Conservation (phyloP, 345 rosid species). For the Fremontodendron californicum region DNA sequence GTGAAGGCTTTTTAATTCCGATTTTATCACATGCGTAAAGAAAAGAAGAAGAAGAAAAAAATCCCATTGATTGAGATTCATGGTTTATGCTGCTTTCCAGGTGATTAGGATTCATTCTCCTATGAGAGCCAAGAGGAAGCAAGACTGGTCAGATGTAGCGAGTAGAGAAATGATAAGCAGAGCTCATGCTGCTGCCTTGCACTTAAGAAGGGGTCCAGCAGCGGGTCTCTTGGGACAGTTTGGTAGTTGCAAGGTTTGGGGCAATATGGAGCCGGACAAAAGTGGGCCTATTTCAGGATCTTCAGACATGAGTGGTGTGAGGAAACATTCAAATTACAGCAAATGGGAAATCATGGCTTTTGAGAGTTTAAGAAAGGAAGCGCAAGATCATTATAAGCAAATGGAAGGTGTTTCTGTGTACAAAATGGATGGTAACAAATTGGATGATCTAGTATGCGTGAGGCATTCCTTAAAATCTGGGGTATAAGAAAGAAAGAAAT, state of each 20-base stretch:
- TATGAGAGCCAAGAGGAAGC: constrained; percentile 70
- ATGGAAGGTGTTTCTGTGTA: constrained; percentile 81
- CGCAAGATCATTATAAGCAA: constrained; percentile 62
- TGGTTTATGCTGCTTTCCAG: constrained; percentile 33
- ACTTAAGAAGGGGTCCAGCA: constrained; percentile 50
- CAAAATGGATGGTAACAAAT: constrained; percentile 94
- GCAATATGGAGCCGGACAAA: constrained; percentile 43
- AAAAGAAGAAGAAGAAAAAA: too few relatives aligned
- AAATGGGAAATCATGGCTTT: constrained; percentile 90
- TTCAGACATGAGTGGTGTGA: constrained; percentile 65
- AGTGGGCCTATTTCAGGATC: constrained; percentile 74
- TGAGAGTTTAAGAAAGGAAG: constrained; percentile 81
- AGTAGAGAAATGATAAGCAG: constrained; percentile 63
- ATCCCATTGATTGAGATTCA: constrained; percentile 1
- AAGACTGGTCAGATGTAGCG: constrained; percentile 87
- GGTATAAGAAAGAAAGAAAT: constrained; percentile 25
- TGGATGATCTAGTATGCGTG: constrained; percentile 92
- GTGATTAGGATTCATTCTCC: constrained; percentile 95
- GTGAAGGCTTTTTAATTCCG: neutral
- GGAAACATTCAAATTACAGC: constrained; percentile 74
- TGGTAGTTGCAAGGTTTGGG: constrained; percentile 94
- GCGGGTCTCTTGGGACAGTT: constrained; percentile 54
- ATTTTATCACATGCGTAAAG: neutral
- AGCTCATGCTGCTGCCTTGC: constrained; percentile 80
- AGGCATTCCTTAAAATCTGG: constrained; percentile 43